Conservation (phyloP, 352 stramenopile genomes). For the Phytopythium helicoides region DNA sequence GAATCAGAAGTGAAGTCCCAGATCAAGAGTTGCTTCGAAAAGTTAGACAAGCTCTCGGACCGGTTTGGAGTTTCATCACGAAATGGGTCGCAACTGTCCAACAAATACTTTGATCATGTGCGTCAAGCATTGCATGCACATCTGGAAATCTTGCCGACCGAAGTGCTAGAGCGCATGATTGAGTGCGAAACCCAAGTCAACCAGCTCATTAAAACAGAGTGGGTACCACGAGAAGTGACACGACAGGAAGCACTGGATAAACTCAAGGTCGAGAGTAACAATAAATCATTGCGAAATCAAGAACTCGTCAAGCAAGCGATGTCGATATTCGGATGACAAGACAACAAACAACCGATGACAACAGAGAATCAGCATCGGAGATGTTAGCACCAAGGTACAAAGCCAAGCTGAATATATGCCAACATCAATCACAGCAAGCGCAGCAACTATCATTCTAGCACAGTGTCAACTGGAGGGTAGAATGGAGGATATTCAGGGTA, state of each 20-base stretch:
- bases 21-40: slow-evolving; percentile 30
- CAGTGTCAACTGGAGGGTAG: too few relatives aligned
- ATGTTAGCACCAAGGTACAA: too few relatives aligned
- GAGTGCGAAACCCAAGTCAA: slow-evolving; percentile 47
- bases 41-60: slow-evolving; percentile 37
- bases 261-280: slow-evolving; percentile 26
- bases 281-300: slow-evolving; percentile 41
- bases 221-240: slow-evolving; percentile 52
- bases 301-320: slow-evolving; percentile 54
- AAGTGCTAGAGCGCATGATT: slow-evolving; percentile 60
- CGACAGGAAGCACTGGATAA: slow-evolving; percentile 40
- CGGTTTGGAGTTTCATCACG: slow-evolving; percentile 42
- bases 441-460: too few relatives aligned
- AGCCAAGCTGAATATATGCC: too few relatives aligned
- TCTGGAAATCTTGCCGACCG: slow-evolving; percentile 49
- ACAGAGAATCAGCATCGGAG: too few relatives aligned
- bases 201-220: slow-evolving; percentile 46
- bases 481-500: too few relatives aligned
- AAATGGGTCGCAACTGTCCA: slow-evolving; percentile 36
- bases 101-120: slow-evolving; percentile 44
- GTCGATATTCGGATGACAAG: slow-evolving; percentile 12
- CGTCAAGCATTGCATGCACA: slow-evolving; percentile 58
- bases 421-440: too few relatives aligned
- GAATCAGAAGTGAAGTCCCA: slow-evolving; percentile 37
- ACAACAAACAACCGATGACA: neutral